Percentiles rank a stretch among this genome's conserved stretches.
These are phyloP conservation scores for Aspergillus arachidicola DNA, from an alignment of 2,329 filamentous ascomycete species.

Conservation along the genomic window DNA sequence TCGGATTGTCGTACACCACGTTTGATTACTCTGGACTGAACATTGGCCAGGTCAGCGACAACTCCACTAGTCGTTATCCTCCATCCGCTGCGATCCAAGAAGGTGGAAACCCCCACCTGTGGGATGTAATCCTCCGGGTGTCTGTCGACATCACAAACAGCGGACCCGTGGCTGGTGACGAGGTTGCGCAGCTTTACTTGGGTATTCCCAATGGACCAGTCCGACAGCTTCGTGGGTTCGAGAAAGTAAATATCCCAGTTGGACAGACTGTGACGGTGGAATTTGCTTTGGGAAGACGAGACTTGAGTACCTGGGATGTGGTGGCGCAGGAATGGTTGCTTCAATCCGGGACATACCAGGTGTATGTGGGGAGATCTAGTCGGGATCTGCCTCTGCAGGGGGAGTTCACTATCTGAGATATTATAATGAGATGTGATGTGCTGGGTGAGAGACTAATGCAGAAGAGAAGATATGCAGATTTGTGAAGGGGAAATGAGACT, in stretches of 20 bases:
- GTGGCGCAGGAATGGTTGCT: constrained; percentile 28
- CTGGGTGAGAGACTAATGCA: not conserved
- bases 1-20: constrained; percentile 33
- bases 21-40: constrained; percentile 23
- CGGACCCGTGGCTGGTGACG: constrained; percentile 48
- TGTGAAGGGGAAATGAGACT: too few species aligned
- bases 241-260: constrained; percentile 48
- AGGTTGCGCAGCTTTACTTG: constrained; percentile 59
- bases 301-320: constrained; percentile 34
- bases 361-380: constrained; percentile 29
- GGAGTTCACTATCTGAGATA: constrained; percentile 10
- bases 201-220: constrained; percentile 36
- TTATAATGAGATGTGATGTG: not conserved
- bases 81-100: constrained; percentile 45
- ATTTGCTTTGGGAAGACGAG: constrained; percentile 46
- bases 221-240: constrained; percentile 54
- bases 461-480: not conserved
- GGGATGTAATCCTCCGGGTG: constrained; percentile 52
- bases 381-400: constrained; percentile 24
- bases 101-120: constrained; percentile 59
- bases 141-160: constrained; percentile 54
- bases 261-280: constrained; percentile 44
- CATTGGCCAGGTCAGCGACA: constrained; percentile 7
- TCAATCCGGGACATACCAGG: constrained; percentile 17
- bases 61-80: constrained; percentile 13